Percentiles rank a stretch among this genome's conserved stretches.
Conservation (phyloP, 345 rosid genomes). For the Zanthoxylum bungeanum region DNA sequence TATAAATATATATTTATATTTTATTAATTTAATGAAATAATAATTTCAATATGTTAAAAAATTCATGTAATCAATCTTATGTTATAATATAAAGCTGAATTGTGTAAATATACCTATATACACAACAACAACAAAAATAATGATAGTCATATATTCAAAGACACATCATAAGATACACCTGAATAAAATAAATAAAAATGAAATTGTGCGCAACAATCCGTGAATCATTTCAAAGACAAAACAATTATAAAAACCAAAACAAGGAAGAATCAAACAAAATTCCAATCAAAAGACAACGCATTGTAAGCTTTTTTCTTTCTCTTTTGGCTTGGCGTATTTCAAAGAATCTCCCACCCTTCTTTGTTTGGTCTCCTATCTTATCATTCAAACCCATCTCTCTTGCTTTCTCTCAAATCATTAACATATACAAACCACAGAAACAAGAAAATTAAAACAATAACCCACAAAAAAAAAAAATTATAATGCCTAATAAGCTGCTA, state of each 20-base stretch:
- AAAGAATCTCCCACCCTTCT: constrained; percentile 4
- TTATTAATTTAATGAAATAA: too few relatives aligned
- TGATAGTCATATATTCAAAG: too few relatives aligned
- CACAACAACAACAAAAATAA: too few relatives aligned
- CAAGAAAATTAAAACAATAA: not conserved
- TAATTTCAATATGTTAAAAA: too few relatives aligned
- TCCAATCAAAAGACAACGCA: constrained; percentile 13
- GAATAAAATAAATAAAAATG: too few relatives aligned
- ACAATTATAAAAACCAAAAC: not conserved
- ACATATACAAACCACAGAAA: not conserved
- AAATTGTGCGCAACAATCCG: too few relatives aligned
- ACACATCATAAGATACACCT: too few relatives aligned
- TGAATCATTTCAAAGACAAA: not conserved
- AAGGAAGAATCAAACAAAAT: constrained; percentile 7
- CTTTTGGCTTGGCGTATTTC: not conserved
- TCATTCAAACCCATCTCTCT: not conserved
- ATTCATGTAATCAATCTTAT: too few relatives aligned
- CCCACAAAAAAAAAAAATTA: too few relatives aligned
- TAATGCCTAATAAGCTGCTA: constrained; percentile 19
- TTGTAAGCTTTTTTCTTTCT: not conserved
- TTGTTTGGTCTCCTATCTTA: constrained; percentile 11
- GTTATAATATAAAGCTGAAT: too few relatives aligned
- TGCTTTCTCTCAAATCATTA: not conserved
- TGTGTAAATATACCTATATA: too few relatives aligned
- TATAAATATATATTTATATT: too few relatives aligned